Conservation (phyloP, 225 moss, liverwort and hornwort genomes). For the Pseudisothecium myosuroides region DNA sequence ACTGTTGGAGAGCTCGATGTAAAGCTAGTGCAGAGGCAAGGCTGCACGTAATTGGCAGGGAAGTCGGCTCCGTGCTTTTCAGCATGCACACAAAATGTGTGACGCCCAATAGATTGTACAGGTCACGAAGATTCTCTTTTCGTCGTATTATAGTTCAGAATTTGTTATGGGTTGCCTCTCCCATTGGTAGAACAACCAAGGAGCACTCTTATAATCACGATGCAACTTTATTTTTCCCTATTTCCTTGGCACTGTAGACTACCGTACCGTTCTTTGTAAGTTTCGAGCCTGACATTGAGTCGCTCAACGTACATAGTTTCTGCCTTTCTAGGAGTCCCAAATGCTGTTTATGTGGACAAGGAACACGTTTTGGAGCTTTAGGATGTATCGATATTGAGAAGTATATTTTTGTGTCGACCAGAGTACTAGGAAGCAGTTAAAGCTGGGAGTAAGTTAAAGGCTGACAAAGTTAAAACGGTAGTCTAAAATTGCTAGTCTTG, state of each 20-base stretch:
- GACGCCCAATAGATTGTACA: slow-evolving; percentile 7
- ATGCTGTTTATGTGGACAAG: not conserved
- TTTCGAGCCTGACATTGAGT: not conserved
- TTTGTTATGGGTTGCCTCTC: slow-evolving; percentile 1
- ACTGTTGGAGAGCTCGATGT: slow-evolving; percentile 35
- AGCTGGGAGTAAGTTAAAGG: not conserved
- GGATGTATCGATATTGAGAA: not conserved
- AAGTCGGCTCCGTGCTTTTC: not conserved
- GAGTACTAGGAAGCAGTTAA: not conserved
- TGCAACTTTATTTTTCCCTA: not conserved
- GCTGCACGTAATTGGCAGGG: not conserved
- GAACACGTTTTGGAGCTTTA: not conserved
- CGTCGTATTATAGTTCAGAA: not conserved
- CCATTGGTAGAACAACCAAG: not conserved
- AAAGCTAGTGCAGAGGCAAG: not conserved
- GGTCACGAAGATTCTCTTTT: not conserved
- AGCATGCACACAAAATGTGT: slow-evolving; percentile 1
- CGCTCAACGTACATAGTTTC: not conserved
- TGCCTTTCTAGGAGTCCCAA: not conserved
- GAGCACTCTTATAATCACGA: not conserved
- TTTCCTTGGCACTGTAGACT: not conserved
- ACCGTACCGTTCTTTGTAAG: not conserved
- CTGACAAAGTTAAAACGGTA: not conserved
- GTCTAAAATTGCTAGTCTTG: not conserved
- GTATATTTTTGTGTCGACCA: not conserved